These are phyloP conservation scores for Powellomyces hirtus DNA, from an alignment of 192 early-diverging fungal genomes.

Conservation along the genomic window DNA sequence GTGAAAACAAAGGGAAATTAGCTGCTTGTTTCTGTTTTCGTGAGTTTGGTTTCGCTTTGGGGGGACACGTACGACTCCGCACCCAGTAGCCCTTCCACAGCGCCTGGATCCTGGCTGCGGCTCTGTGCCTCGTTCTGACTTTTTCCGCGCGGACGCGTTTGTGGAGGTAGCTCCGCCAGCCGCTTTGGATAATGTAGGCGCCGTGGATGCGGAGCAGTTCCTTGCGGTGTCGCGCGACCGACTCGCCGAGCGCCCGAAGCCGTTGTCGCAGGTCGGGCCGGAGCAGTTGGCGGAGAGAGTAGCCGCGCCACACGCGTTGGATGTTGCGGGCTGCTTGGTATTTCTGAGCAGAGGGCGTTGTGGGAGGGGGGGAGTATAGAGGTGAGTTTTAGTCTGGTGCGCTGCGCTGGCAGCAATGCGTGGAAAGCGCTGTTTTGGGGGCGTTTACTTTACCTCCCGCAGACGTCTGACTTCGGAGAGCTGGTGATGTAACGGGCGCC, in stretches of 20 bases:
- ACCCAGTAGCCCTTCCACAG: constrained; percentile 61
- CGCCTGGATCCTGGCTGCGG: constrained; percentile 55
- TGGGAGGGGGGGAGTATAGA: too few species aligned
- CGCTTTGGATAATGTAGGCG: constrained; percentile 53
- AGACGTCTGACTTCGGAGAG: constrained; percentile 37
- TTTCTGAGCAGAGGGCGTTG: constrained; percentile 38
- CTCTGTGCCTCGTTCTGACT: constrained; percentile 50
- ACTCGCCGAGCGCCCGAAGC: constrained; percentile 42
- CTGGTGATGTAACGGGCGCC: constrained; percentile 48
- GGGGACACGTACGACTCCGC: constrained; percentile 45
- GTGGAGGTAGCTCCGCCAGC: constrained; percentile 44
- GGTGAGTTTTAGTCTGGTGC: too few species aligned
- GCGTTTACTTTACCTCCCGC: constrained; percentile 31
- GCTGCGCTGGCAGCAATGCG: too few species aligned
- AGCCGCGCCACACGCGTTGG: constrained; percentile 52
- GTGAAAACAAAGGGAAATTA: not conserved
- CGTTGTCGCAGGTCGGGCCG: constrained; percentile 43
- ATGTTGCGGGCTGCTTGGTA: constrained; percentile 46
- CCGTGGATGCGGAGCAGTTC: constrained; percentile 43
- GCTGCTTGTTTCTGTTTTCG: not conserved
- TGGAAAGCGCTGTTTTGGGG: not conserved
- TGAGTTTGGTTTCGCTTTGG: too few species aligned
- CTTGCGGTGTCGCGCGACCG: constrained; percentile 42
- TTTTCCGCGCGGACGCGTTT: constrained; percentile 47
- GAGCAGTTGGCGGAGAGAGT: constrained; percentile 48